phyloP scores from a whole-genome alignment of 2,329 filamentous ascomycete genomes.

The Leptosphaerulina australis region DNA sequence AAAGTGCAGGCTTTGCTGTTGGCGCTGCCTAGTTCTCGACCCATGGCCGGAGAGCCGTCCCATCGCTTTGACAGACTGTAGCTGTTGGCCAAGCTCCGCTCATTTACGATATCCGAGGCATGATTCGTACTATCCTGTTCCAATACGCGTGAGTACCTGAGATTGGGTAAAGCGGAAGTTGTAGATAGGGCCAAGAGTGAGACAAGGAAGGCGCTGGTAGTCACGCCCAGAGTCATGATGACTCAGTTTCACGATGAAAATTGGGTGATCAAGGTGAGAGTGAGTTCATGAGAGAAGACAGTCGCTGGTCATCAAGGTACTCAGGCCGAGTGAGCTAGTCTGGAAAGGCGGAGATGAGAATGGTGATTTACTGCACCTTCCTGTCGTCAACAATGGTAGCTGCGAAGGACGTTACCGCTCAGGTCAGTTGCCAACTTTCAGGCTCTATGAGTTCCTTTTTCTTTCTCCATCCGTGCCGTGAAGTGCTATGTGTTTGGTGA shows the following conservation, averaged over 20 bases:
- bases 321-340: neutral
- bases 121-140: neutral
- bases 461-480: too few relatives aligned
- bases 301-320: neutral
- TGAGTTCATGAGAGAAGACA: neutral
- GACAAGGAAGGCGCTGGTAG: neutral
- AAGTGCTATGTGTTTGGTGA: too few relatives aligned
- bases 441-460: slow-evolving; percentile 30
- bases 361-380: neutral
- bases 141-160: neutral
- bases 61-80: neutral
- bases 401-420: neutral
- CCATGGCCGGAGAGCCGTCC: slow-evolving; percentile 13
- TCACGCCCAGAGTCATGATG: neutral
- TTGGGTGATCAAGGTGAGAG: neutral
- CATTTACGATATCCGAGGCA: too few relatives aligned
- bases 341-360: neutral
- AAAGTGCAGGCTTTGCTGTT: slow-evolving; percentile 1
- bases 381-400: neutral
- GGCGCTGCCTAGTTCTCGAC: neutral
- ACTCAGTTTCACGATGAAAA: neutral
- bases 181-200: neutral
- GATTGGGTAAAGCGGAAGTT: neutral
- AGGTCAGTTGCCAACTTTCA: neutral
- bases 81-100: neutral